These are phyloP conservation scores for Iberis amara DNA, from an alignment of 441 rosid genomes.

Conservation along the genomic window DNA sequence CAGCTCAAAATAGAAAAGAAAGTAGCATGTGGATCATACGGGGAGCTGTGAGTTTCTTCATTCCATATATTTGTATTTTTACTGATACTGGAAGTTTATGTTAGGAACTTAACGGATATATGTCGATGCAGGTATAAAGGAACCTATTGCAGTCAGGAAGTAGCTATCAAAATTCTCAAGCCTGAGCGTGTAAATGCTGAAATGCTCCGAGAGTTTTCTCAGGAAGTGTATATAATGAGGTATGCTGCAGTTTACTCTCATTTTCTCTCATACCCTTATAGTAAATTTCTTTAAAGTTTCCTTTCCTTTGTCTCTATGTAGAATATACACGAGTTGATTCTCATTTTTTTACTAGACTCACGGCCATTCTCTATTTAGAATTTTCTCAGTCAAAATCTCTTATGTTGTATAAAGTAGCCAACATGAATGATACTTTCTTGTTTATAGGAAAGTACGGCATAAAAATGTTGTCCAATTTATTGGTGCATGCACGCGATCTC, in stretches of 20 bases:
- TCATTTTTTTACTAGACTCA: background rate
- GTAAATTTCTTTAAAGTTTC: background rate
- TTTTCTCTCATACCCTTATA: slow-evolving; percentile 3
- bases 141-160: slow-evolving; percentile 88
- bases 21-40: slow-evolving; percentile 82
- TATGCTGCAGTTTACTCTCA: slow-evolving; percentile 32
- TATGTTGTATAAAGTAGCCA: slow-evolving; percentile 5
- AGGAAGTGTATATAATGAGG: slow-evolving; percentile 96
- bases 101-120: slow-evolving; percentile 13
- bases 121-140: slow-evolving; percentile 63
- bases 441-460: slow-evolving; percentile 84
- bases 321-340: background rate
- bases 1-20: slow-evolving; percentile 67
- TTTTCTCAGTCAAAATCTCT: background rate
- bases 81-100: slow-evolving; percentile 10
- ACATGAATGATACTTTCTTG: background rate
- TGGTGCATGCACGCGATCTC: slow-evolving; percentile 84
- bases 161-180: slow-evolving; percentile 84
- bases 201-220: slow-evolving; percentile 79
- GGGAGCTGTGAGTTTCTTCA: slow-evolving; percentile 67
- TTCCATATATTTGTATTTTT: background rate
- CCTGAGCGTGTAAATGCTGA: slow-evolving; percentile 69
- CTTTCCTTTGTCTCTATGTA: background rate
- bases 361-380: too few relatives aligned
- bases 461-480: slow-evolving; percentile 94